These are phyloP conservation scores for Fusarium buharicum DNA, from an alignment of 2,329 filamentous ascomycete genomes.

Conservation along the genomic window DNA sequence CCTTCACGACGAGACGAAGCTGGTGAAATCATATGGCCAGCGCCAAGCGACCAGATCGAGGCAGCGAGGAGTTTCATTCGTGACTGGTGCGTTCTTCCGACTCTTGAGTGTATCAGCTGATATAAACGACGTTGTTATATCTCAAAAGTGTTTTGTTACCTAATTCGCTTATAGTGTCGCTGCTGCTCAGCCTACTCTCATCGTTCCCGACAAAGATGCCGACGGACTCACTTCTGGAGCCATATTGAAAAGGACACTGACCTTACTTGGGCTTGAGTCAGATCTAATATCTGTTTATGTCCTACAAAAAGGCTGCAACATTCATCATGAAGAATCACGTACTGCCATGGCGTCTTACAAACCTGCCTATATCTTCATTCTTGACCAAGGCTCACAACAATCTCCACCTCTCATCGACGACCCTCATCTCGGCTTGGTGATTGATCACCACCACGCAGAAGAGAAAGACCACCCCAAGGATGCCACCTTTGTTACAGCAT, in stretches of 20 bases:
- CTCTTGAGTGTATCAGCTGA: not conserved
- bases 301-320: constrained; percentile 66
- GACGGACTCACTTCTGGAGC: constrained; percentile 73
- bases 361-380: constrained; percentile 69
- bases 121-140: no score
- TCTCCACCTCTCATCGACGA: constrained; percentile 63
- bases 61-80: constrained; percentile 65
- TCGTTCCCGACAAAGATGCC: constrained; percentile 76
- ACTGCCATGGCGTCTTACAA: constrained; percentile 59
- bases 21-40: constrained; percentile 70
- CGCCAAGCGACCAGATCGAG: constrained; percentile 64
- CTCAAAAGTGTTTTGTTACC: not conserved
- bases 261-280: constrained; percentile 65
- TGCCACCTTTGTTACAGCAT: constrained; percentile 68
- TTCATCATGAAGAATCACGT: constrained; percentile 66
- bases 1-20: constrained; percentile 48
- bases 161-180: constrained; percentile 16
- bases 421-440: constrained; percentile 64
- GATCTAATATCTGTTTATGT: constrained; percentile 67
- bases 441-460: constrained; percentile 72
- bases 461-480: constrained; percentile 65
- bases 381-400: constrained; percentile 71
- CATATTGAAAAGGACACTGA: constrained; percentile 69
- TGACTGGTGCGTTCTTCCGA: constrained; percentile 60
- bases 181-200: constrained; percentile 58